phyloP scores from a whole-genome alignment of 129 eudicot species.

The Artemisia tridentata region DNA sequence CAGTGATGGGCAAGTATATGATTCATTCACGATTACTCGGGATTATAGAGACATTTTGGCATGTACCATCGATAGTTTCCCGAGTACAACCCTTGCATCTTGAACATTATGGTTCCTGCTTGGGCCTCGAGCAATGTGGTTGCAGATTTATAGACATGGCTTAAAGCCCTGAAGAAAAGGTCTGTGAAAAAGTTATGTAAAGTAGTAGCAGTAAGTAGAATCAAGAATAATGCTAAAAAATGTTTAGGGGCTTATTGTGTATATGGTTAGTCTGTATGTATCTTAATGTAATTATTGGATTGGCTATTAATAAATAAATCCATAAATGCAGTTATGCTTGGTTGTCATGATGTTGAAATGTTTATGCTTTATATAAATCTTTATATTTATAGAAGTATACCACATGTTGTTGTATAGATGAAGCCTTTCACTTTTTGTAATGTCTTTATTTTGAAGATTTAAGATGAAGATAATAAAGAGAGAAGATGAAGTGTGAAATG shows the following conservation, averaged over 20 bases:
- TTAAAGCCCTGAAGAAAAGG: neutral
- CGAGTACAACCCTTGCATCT: slow-evolving; percentile 53
- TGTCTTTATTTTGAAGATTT: neutral
- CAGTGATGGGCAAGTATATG: slow-evolving; percentile 61
- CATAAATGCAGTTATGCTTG: neutral
- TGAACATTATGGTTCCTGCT: slow-evolving; percentile 24
- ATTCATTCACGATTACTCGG: slow-evolving; percentile 62
- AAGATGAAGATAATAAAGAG: no score
- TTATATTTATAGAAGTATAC: neutral
- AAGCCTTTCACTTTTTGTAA: neutral
- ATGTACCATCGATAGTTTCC: slow-evolving; percentile 56
- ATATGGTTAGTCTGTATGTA: slow-evolving; percentile 9
- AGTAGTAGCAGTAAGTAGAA: neutral
- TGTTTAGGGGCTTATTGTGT: slow-evolving; percentile 17
- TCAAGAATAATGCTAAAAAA: neutral
- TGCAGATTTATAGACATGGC: no score
- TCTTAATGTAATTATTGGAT: slow-evolving; percentile 13
- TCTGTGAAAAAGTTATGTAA: neutral
- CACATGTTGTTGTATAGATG: slow-evolving; percentile 8
- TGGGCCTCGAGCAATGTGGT: neutral
- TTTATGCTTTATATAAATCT: neutral
- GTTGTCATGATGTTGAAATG: slow-evolving; percentile 25
- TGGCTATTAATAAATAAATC: neutral
- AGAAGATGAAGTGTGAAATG: no score
- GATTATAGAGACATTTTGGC: slow-evolving; percentile 73